Percentiles rank a stretch among this genome's conserved stretches.
phyloP scores from a whole-genome alignment of 2,329 filamentous ascomycete genomes.

The Alternaria triticina region DNA sequence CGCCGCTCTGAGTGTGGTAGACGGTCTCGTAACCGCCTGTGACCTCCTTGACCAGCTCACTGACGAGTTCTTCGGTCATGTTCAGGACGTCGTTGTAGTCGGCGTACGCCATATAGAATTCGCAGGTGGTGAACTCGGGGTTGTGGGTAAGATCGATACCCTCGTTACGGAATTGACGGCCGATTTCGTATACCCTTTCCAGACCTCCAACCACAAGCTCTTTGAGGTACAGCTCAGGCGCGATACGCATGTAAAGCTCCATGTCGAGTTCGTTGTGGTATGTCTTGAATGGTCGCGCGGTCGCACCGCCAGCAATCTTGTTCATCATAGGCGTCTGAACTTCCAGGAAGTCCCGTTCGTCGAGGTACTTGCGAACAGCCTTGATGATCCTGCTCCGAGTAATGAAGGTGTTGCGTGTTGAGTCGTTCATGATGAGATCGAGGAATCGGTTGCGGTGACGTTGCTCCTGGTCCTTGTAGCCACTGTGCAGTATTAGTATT shows the following conservation, averaged over 20 bases:
- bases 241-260: constrained; percentile 93
- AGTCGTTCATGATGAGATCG: constrained; percentile 96
- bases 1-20: constrained; percentile 85
- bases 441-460: constrained; percentile 92
- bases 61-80: constrained; percentile 91
- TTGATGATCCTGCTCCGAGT: constrained; percentile 86
- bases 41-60: constrained; percentile 84
- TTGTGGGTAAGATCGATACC: constrained; percentile 93
- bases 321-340: constrained; percentile 98
- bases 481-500: constrained; percentile 59
- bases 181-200: constrained; percentile 94
- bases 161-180: constrained; percentile 94
- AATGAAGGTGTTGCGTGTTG: constrained; percentile 80
- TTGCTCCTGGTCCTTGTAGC: constrained; percentile 94
- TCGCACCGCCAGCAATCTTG: constrained; percentile 91
- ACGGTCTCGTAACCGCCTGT: constrained; percentile 85
- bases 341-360: constrained; percentile 86
- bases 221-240: constrained; percentile 96
- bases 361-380: constrained; percentile 88
- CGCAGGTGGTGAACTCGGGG: constrained; percentile 95
- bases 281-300: constrained; percentile 91
- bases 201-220: constrained; percentile 93
- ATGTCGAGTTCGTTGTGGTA: constrained; percentile 96
- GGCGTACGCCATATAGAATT: constrained; percentile 85
- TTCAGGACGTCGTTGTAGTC: constrained; percentile 84